Evolutionary conservation across 352 stramenopile species (phyloP).

Genomic region (Phytopythium sindhum): DNA sequence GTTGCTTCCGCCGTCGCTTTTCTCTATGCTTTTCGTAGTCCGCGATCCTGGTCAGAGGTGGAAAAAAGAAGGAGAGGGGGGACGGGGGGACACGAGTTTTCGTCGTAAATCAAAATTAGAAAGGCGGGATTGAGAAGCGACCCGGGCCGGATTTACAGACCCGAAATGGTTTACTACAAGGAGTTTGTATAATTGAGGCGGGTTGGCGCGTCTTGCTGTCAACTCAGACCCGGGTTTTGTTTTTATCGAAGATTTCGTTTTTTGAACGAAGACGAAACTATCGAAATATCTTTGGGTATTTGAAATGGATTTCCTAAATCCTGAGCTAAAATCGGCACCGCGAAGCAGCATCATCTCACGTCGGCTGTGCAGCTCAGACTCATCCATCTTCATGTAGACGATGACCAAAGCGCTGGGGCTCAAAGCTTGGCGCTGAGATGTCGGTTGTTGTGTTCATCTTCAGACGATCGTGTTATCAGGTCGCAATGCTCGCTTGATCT

Average conservation of each 20-base stretch:
- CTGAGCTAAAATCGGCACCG: background rate
- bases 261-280: background rate
- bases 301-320: background rate
- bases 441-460: too few species aligned
- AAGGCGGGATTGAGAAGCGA: background rate
- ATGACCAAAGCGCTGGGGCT: too few species aligned
- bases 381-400: too few species aligned
- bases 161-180: background rate
- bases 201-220: background rate
- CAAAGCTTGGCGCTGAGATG: too few species aligned
- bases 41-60: slow-evolving; percentile 8
- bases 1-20: slow-evolving; percentile 1
- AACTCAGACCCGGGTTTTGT: too few species aligned
- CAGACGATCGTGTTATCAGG: too few species aligned
- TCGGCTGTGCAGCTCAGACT: too few species aligned
- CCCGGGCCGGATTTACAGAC: background rate
- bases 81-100: slow-evolving; percentile 1
- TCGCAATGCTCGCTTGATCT: too few species aligned
- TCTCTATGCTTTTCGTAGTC: background rate
- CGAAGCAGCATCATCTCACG: too few species aligned
- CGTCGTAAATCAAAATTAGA: background rate
- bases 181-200: too few species aligned
- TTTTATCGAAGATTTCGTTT: background rate
- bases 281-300: background rate
- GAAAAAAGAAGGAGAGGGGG: background rate